These are phyloP conservation scores for Eimeria brunetti DNA, from an alignment of 169 alveolate genomes.

Conservation along the genomic window DNA sequence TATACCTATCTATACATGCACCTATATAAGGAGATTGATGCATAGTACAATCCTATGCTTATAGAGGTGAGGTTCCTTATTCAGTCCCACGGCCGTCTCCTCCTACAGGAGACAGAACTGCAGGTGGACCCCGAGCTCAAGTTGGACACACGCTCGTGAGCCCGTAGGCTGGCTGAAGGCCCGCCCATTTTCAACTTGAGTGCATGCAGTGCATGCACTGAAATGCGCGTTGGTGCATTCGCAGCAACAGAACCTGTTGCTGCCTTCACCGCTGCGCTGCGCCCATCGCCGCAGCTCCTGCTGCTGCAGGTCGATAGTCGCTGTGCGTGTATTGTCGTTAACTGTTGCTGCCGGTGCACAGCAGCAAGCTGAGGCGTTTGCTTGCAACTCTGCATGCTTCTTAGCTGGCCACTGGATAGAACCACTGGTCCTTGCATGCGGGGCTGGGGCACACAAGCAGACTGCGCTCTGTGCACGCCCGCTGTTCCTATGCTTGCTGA, in stretches of 20 bases:
- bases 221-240: not conserved
- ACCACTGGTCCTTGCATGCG: not conserved
- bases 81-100: conserved; percentile 35
- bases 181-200: not conserved
- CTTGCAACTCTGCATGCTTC: not conserved
- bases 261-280: not conserved
- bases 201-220: not conserved
- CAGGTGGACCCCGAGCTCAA: conserved; percentile 29
- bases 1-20: too few species aligned
- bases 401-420: not conserved
- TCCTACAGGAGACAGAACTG: conserved; percentile 8
- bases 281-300: not conserved
- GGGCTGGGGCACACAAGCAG: not conserved
- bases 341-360: not conserved
- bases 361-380: not conserved
- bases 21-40: too few species aligned
- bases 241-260: not conserved
- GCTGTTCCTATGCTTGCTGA: not conserved
- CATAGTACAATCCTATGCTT: too few species aligned
- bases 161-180: not conserved
- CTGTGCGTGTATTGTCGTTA: not conserved
- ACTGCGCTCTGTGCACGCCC: not conserved
- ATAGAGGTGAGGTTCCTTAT: not conserved
- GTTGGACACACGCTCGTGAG: not conserved
- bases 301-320: not conserved